Base-by-base conservation (phyloP, 1,284 basidiomycete species). In the Wallemia hederae region DNA sequence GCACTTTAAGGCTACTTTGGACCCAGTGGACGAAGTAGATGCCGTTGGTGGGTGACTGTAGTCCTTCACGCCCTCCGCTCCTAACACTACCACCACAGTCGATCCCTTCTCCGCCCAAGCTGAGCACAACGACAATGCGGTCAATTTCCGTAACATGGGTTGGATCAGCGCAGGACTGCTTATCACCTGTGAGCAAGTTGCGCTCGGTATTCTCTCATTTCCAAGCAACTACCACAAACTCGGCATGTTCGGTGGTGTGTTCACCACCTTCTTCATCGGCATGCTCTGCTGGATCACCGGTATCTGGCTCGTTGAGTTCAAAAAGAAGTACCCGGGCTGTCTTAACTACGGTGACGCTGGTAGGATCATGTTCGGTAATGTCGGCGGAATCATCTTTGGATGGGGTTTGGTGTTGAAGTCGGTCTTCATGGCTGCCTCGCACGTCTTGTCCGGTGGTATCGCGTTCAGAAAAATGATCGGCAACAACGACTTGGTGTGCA, bases 231-330 rank as follows among this genome's bases (percentile, higher is more conserved):
- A 67, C 63, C 61, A 65, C 28, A 64, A 67, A 57, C 63, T 70
- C 15, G 69, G 69, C 59, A 65, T 70, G 57, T 67, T 66, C 56
- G 68, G 67, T 27, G 69, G 69, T 28, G 61, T 69, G 27, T 65
- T 70, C 56, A 62, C 66, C 27, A 69, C 67, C 3, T 24, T 69
- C 57, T 63, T 59, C 29, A 61, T 69, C 33, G 69, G 66, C 59
- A 57, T 63, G 24, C 62, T 69, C 19, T 66, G 68, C 17, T 69
- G 67, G 63, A 60, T 69, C 59, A 68, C 66, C 7, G 66, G 65
- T 27, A 68, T 66, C 64, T 69, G 67, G 63, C 66, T 68, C 65
- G 66, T 69, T 60, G 67, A 69, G 62, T 70, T 70, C 66, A 70
- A 70, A 63, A 59, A 67, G 59, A 63, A 63, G 24, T 67, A 69